phyloP scores from a whole-genome alignment of 441 rosid genomes.

The Kokia cookei region DNA sequence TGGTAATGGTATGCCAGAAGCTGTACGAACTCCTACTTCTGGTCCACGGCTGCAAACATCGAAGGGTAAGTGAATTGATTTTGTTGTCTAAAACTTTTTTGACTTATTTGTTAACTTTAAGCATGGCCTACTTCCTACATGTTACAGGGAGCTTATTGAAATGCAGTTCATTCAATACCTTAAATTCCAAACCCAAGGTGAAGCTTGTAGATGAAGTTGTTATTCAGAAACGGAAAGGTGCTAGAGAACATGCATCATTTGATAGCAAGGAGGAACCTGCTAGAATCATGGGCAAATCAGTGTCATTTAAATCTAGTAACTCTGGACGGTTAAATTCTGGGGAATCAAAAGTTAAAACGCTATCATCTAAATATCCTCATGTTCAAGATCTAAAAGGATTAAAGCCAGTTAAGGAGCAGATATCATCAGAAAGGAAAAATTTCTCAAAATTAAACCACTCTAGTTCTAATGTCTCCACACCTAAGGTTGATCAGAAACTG shows the following conservation, averaged over 20 bases:
- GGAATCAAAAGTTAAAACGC: conserved; percentile 57
- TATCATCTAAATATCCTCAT: conserved; percentile 47
- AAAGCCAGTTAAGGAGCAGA: conserved; percentile 55
- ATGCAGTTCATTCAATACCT: conserved; percentile 69
- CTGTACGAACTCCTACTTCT: conserved; percentile 35
- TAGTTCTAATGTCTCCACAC: conserved; percentile 27
- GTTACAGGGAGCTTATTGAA: conserved; percentile 61
- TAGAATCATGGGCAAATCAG: conserved; percentile 60
- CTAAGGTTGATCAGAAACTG: conserved; percentile 54
- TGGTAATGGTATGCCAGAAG: conserved; percentile 38
- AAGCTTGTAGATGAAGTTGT: conserved; percentile 58
- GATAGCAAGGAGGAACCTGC: conserved; percentile 52
- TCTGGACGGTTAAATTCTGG: conserved; percentile 36
- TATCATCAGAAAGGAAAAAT: conserved; percentile 40
- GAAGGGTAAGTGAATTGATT: conserved; percentile 46
- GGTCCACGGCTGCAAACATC: conserved; percentile 44
- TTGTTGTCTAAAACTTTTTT: conserved; percentile 7
- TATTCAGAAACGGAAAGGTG: conserved; percentile 50
- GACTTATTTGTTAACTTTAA: neutral
- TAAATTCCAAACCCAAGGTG: conserved; percentile 58
- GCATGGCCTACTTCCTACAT: conserved; percentile 1
- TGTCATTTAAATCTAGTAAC: conserved; percentile 62
- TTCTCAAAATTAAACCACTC: conserved; percentile 35
- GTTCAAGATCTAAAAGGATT: conserved; percentile 51
- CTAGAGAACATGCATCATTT: conserved; percentile 36